Conservation (phyloP, 768 basidiomycete species). For the Mycena vitilis region DNA sequence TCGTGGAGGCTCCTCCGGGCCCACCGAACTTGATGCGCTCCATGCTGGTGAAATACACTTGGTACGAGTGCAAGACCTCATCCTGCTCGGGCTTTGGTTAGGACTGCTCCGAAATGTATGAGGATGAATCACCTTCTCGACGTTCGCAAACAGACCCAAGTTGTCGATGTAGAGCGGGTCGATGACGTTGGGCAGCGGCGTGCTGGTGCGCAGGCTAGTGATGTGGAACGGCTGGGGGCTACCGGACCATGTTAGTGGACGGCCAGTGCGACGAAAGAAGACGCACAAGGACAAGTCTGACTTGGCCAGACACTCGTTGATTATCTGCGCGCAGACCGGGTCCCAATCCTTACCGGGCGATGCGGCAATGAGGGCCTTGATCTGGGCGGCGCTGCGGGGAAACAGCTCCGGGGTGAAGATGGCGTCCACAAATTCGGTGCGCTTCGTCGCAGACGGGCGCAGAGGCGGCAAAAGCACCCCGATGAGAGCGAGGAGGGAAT, state of each 20-base stretch:
- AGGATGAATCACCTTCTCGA: slow-evolving; percentile 7
- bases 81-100: slow-evolving; percentile 1
- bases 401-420: slow-evolving; percentile 28
- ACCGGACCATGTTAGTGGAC: not conserved
- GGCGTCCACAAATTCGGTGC: slow-evolving; percentile 25
- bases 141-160: slow-evolving; percentile 28
- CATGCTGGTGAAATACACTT: slow-evolving; percentile 21
- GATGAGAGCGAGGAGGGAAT: slow-evolving; percentile 26
- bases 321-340: slow-evolving; percentile 21
- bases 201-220: slow-evolving; percentile 15
- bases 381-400: slow-evolving; percentile 20
- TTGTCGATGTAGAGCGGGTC: slow-evolving; percentile 35
- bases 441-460: slow-evolving; percentile 16
- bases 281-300: slow-evolving; percentile 32
- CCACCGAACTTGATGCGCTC: slow-evolving; percentile 23
- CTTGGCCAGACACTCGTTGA: slow-evolving; percentile 27
- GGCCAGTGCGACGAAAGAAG: not conserved
- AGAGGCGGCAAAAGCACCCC: slow-evolving; percentile 19
- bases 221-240: slow-evolving; percentile 38
- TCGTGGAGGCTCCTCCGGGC: not conserved
- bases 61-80: slow-evolving; percentile 22
- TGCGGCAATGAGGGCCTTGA: slow-evolving; percentile 25
- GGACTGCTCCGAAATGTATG: not conserved
- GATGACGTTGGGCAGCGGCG: slow-evolving; percentile 19
- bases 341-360: slow-evolving; percentile 22